Conservation (phyloP, 768 basidiomycete genomes). For the Kwoniella europaea region DNA sequence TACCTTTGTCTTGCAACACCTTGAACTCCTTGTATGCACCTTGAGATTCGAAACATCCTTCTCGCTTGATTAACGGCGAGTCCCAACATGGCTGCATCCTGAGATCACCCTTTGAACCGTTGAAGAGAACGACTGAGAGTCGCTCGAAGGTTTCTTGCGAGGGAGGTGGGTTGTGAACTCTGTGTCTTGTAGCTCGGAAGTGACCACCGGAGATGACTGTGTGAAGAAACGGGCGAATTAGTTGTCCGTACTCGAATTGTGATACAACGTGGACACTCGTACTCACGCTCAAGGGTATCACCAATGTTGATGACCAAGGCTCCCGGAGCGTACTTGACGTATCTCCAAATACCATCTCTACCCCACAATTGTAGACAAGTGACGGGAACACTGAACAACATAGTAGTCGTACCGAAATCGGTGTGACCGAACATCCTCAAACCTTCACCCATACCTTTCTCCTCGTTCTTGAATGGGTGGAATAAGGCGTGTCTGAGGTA, state of each 20-base stretch:
- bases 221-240: too few relatives aligned
- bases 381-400: conserved; percentile 50
- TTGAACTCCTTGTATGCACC: conserved; percentile 47
- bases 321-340: conserved; percentile 43
- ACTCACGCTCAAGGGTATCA: conserved; percentile 44
- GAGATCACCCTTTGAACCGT: conserved; percentile 16
- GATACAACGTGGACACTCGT: not conserved
- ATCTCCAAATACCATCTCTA: conserved; percentile 45
- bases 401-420: conserved; percentile 43
- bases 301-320: conserved; percentile 52
- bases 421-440: conserved; percentile 35
- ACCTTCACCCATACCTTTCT: conserved; percentile 21
- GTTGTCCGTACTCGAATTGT: too few relatives aligned
- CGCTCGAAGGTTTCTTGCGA: conserved; percentile 11
- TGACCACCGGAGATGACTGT: conserved; percentile 25
- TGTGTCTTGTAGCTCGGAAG: conserved; percentile 33
- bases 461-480: conserved; percentile 26
- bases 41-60: conserved; percentile 41
- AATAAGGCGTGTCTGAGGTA: conserved; percentile 44
- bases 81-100: conserved; percentile 23
- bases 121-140: conserved; percentile 24
- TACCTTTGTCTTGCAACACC: conserved; percentile 29
- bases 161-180: conserved; percentile 10
- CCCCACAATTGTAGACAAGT: conserved; percentile 50
- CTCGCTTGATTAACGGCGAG: conserved; percentile 39